Conservation (phyloP, 2,329 filamentous ascomycete genomes). For the Zymoseptoria ardabiliae region DNA sequence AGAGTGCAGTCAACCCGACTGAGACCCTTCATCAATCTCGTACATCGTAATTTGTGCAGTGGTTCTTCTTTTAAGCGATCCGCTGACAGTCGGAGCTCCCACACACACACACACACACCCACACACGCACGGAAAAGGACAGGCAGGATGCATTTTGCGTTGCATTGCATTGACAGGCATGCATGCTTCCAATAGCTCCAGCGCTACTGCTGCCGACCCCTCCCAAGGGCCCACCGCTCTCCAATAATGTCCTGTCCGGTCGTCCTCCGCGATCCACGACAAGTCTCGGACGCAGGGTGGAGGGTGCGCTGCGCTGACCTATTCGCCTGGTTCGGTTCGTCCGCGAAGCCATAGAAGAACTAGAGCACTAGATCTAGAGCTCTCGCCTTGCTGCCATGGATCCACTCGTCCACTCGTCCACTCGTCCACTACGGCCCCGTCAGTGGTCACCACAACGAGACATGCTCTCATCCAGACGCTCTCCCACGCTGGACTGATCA, state of each 20-base stretch:
- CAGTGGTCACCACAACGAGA: background rate
- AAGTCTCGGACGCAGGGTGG: background rate
- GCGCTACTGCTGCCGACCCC: background rate
- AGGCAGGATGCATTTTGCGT: background rate
- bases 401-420: background rate
- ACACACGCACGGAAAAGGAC: too few species aligned
- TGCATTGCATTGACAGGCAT: background rate
- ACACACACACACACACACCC: background rate
- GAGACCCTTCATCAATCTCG: too few species aligned
- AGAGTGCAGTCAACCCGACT: too few species aligned
- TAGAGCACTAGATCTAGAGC: too few species aligned
- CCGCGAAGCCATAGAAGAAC: background rate
- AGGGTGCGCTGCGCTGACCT: background rate
- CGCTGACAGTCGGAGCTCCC: background rate
- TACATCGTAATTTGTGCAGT: too few species aligned
- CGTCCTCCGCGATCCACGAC: background rate
- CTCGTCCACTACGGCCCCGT: background rate
- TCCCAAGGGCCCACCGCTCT: background rate
- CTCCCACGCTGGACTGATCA: background rate
- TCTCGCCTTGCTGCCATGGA: background rate
- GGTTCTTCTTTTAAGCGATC: too few species aligned
- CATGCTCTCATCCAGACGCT: background rate
- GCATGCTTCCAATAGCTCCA: background rate
- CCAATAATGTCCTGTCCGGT: too few species aligned
- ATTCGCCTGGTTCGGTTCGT: background rate